Evolutionary conservation across 768 basidiomycete species (phyloP).

Genomic region (Macrolepiota dolichaula): DNA sequence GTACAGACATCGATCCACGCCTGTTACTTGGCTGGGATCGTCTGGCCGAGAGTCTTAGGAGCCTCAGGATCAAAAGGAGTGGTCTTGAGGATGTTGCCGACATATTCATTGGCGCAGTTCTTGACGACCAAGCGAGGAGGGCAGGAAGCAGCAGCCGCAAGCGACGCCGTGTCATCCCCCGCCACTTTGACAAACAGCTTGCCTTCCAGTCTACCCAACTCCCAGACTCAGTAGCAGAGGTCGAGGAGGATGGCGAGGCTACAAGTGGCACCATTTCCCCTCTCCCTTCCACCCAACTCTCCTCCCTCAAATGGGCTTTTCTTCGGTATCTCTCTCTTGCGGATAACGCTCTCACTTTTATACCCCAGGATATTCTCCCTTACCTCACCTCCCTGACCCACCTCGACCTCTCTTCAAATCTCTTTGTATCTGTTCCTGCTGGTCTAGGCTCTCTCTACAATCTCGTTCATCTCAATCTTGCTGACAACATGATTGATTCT

Average conservation of each 20-base stretch:
- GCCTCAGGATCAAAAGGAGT: constrained; percentile 73
- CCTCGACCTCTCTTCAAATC: constrained; percentile 88
- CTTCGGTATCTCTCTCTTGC: constrained; percentile 74
- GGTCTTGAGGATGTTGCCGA: constrained; percentile 81
- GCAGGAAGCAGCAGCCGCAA: constrained; percentile 49
- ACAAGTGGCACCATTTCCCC: constrained; percentile 21
- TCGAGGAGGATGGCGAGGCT: constrained; percentile 26
- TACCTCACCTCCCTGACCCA: constrained; percentile 73
- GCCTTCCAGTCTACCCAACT: constrained; percentile 14
- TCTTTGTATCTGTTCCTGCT: constrained; percentile 83
- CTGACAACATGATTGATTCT: constrained; percentile 97
- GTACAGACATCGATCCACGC: constrained; percentile 79
- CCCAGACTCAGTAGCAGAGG: constrained; percentile 11
- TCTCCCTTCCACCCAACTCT: constrained; percentile 36
- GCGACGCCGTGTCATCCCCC: constrained; percentile 41
- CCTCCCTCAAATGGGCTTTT: constrained; percentile 68
- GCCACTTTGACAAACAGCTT: constrained; percentile 4
- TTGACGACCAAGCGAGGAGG: constrained; percentile 70
- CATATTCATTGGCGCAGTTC: constrained; percentile 72
- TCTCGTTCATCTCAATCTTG: constrained; percentile 89
- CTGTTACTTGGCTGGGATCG: constrained; percentile 81
- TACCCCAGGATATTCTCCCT: constrained; percentile 64
- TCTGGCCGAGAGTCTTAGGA: constrained; percentile 64
- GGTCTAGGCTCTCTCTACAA: constrained; percentile 72
- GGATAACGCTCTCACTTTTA: constrained; percentile 78